Evolutionary conservation across 2,329 filamentous ascomycete species (phyloP).

Genomic region (Phaeosphaeriaceae sp.): DNA sequence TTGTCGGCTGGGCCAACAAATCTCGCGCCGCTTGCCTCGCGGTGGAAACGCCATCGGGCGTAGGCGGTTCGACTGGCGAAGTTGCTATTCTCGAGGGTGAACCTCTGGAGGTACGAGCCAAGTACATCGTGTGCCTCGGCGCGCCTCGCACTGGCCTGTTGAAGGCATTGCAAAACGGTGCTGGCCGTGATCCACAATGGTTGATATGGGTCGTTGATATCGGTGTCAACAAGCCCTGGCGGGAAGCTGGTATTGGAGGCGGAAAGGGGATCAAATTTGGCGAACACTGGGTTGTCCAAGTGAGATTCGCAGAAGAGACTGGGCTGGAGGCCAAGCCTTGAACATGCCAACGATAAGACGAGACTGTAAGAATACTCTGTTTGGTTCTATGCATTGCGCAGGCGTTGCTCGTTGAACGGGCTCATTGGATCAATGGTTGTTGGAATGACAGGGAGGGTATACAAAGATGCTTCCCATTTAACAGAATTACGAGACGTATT

Average conservation of each 20-base stretch:
- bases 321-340: conserved; percentile 11
- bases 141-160: conserved; percentile 86
- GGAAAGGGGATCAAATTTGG: conserved; percentile 90
- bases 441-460: background rate
- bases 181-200: conserved; percentile 68
- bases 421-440: background rate
- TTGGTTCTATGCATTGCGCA: conserved; percentile 27
- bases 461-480: background rate
- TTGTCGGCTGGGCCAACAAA: conserved; percentile 94
- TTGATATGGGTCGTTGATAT: conserved; percentile 86
- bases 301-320: conserved; percentile 55
- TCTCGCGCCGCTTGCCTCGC: conserved; percentile 83
- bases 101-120: conserved; percentile 79
- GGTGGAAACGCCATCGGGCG: conserved; percentile 89
- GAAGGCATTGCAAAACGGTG: conserved; percentile 73
- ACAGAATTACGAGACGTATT: background rate
- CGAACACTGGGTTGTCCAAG: conserved; percentile 81
- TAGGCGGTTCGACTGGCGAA: conserved; percentile 76
- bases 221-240: conserved; percentile 85
- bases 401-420: conserved; percentile 15
- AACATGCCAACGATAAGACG: background rate
- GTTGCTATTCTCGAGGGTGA: conserved; percentile 72
- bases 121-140: conserved; percentile 84
- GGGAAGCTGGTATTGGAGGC: conserved; percentile 80
- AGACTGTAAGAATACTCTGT: conserved; percentile 1